Conservation (phyloP, 2,329 filamentous ascomycete species). For the Sporothrix schenckii region DNA sequence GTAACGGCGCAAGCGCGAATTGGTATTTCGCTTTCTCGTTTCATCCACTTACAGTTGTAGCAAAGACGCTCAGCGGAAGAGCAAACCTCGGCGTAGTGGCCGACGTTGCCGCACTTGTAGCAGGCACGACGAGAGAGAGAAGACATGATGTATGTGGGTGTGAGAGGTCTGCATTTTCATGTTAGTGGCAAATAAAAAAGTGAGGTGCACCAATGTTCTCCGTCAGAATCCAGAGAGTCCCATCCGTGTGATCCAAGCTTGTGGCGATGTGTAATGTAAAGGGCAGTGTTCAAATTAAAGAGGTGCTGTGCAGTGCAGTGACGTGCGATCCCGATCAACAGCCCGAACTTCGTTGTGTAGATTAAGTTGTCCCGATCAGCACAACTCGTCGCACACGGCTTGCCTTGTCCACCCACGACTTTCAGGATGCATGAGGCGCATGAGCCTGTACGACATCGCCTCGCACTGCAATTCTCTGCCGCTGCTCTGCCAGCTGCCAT, state of each 20-base stretch:
- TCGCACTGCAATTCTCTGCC: slow-evolving; percentile 5
- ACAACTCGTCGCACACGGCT: slow-evolving; percentile 19
- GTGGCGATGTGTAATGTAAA: not conserved
- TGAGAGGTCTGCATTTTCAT: slow-evolving; percentile 30
- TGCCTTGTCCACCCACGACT: slow-evolving; percentile 29
- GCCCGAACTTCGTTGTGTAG: slow-evolving; percentile 1
- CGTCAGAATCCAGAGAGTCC: not conserved
- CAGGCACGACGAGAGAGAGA: slow-evolving; percentile 80
- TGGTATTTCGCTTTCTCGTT: not conserved
- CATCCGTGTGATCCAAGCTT: not conserved
- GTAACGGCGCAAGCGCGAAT: slow-evolving; percentile 31
- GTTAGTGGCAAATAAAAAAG: not conserved
- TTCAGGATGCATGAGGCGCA: slow-evolving; percentile 40
- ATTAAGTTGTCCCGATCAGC: slow-evolving; percentile 15
- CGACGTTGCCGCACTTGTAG: slow-evolving; percentile 82
- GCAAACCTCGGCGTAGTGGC: slow-evolving; percentile 87
- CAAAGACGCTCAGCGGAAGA: slow-evolving; percentile 96
- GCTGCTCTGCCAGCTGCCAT: not conserved
- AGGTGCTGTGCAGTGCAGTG: not conserved
- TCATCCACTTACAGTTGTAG: slow-evolving; percentile 83
- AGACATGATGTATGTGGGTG: slow-evolving; percentile 62
- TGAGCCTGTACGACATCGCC: slow-evolving; percentile 37
- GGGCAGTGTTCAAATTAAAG: not conserved
- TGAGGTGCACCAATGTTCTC: not conserved
- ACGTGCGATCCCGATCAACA: not conserved